A percentile compares a stretch with the other conserved stretches of the same genome.
Conservation (phyloP, 2,329 filamentous ascomycete genomes). For the Zymoseptoria pseudotritici region DNA sequence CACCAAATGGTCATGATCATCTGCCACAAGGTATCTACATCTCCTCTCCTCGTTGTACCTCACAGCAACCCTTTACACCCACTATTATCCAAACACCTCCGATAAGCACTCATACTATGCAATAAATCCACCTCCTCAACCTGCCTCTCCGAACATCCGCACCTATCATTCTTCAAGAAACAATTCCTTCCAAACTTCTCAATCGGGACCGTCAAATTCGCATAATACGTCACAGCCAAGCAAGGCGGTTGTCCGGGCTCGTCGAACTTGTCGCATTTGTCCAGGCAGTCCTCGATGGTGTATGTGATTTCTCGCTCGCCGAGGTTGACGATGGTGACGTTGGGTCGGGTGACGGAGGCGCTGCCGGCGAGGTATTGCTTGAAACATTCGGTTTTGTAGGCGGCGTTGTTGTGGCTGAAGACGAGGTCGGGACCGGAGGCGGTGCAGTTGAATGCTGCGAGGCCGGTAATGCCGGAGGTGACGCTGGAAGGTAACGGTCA, state of each 20-base stretch:
- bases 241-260: constrained; percentile 1
- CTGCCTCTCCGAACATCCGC: not conserved
- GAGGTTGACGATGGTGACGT: constrained; percentile 7
- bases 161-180: constrained; percentile 14
- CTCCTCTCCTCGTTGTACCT: too few relatives aligned
- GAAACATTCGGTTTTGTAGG: constrained; percentile 8
- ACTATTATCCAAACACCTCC: constrained; percentile 8
- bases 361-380: constrained; percentile 4
- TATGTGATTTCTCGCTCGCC: constrained; percentile 6
- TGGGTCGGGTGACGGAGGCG: constrained; percentile 6
- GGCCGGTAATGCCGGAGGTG: constrained; percentile 10
- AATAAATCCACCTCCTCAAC: constrained; percentile 9
- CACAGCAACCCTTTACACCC: constrained; percentile 1
- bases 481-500: not conserved
- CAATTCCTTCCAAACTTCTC: constrained; percentile 10
- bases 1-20: too few relatives aligned
- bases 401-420: not conserved
- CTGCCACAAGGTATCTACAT: too few relatives aligned
- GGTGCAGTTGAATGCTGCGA: constrained; percentile 11
- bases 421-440: not conserved
- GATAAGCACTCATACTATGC: constrained; percentile 10
- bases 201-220: constrained; percentile 7
- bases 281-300: constrained; percentile 8
- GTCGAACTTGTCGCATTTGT: constrained; percentile 7
- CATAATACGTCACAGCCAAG: constrained; percentile 10